Conservation (phyloP, 2,329 filamentous ascomycete species). For the Monilinia aucupariae region DNA sequence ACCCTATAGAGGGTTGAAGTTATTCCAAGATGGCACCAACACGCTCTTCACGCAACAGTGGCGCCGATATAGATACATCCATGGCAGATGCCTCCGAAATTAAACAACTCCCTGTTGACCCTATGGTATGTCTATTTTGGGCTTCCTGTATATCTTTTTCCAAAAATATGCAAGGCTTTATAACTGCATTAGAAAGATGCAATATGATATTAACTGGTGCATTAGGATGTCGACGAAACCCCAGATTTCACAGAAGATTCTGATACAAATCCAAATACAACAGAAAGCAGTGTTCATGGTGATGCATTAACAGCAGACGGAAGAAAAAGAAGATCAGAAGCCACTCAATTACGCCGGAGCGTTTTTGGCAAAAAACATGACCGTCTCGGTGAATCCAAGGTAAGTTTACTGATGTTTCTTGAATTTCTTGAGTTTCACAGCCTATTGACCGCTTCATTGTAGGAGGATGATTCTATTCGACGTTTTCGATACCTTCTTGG, state of each 20-base stretch:
- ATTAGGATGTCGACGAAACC: constrained; percentile 56
- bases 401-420: constrained; percentile 36
- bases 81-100: constrained; percentile 53
- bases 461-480: constrained; percentile 93
- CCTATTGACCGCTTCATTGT: constrained; percentile 6
- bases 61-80: constrained; percentile 47
- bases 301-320: constrained; percentile 65
- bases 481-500: constrained; percentile 93
- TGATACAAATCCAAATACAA: constrained; percentile 62
- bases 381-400: constrained; percentile 85
- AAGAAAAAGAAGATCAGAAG: constrained; percentile 79
- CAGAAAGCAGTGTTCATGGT: constrained; percentile 79
- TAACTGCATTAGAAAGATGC: neutral
- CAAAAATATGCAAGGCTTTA: neutral
- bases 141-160: neutral
- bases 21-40: constrained; percentile 48
- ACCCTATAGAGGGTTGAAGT: constrained; percentile 27
- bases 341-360: constrained; percentile 81
- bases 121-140: constrained; percentile 32
- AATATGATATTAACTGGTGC: constrained; percentile 27
- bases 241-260: constrained; percentile 63
- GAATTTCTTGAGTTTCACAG: neutral
- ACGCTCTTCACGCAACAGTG: constrained; percentile 48
- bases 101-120: constrained; percentile 32
- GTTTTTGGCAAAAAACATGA: constrained; percentile 96